Percentiles rank a stretch among this genome's conserved stretches.
Evolutionary conservation across 2,329 filamentous ascomycete genomes (phyloP).

Genomic region (Fonsecaea multimorphosa): DNA sequence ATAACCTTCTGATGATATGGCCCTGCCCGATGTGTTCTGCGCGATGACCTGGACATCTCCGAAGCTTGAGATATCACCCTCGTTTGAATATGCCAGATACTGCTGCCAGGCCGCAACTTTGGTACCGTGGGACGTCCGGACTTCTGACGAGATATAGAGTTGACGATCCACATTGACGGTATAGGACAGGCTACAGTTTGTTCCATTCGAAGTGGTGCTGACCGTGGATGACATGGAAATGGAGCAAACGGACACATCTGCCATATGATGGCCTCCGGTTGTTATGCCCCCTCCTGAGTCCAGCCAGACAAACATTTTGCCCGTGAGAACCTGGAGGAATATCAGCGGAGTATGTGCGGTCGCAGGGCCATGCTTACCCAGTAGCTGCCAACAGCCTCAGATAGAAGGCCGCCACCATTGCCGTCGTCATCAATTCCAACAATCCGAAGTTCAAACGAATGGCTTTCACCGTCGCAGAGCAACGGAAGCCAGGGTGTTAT

Average conservation of each 20-base stretch:
- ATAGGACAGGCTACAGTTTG: conserved; percentile 10
- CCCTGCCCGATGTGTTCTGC: conserved; percentile 8
- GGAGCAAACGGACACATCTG: not conserved
- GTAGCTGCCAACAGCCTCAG: conserved; percentile 8
- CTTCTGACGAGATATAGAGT: conserved; percentile 1
- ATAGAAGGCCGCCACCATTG: not conserved
- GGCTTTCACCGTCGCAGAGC: conserved; percentile 9
- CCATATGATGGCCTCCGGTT: not conserved
- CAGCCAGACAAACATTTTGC: conserved; percentile 14
- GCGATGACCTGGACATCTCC: not conserved
- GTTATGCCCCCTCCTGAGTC: not conserved
- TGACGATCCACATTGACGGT: conserved; percentile 5
- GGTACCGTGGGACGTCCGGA: conserved; percentile 4
- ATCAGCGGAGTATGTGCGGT: not conserved
- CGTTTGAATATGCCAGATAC: conserved; percentile 6
- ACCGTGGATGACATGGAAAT: not conserved
- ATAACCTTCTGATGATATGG: conserved; percentile 6
- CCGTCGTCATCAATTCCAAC: conserved; percentile 9
- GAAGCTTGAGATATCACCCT: not conserved
- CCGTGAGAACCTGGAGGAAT: conserved; percentile 1
- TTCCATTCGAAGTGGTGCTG: not conserved
- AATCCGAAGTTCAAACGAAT: not conserved
- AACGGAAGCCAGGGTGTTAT: conserved; percentile 14
- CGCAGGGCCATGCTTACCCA: not conserved
- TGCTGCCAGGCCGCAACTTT: conserved; percentile 7